Conservation (phyloP, 768 basidiomycete species). For the Termitomyces sp. region DNA sequence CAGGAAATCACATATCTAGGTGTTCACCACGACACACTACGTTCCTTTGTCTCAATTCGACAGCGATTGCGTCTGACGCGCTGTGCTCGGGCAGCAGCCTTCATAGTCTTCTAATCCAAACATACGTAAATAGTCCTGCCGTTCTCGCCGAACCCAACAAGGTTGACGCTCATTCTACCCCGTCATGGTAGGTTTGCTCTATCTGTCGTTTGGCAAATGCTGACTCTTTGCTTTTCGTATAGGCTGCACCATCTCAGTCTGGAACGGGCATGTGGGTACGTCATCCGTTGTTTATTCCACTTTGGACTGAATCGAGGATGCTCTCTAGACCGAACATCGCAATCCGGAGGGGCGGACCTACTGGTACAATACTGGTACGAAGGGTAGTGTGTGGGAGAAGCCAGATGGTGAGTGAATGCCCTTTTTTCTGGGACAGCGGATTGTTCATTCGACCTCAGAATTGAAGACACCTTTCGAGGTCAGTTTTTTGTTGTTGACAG, state of each 20-base stretch:
- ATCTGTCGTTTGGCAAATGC: not conserved
- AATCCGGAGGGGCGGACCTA: constrained; percentile 98
- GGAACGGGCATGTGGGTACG: constrained; percentile 37
- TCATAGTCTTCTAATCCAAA: constrained; percentile 7
- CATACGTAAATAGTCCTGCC: constrained; percentile 9
- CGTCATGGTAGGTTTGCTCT: constrained; percentile 10
- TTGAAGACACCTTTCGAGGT: constrained; percentile 94
- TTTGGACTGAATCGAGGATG: not conserved
- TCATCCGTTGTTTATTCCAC: constrained; percentile 3
- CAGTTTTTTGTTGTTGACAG: constrained; percentile 18
- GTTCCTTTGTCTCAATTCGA: not conserved
- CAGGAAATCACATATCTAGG: not conserved
- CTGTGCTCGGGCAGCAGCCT: not conserved
- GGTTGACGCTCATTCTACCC: not conserved
- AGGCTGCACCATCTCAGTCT: constrained; percentile 14
- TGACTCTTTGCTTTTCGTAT: not conserved
- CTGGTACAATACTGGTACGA: constrained; percentile 89
- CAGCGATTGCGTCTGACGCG: not conserved
- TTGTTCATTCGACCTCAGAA: constrained; percentile 40
- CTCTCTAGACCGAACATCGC: constrained; percentile 80
- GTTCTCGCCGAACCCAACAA: not conserved
- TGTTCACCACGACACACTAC: not conserved
- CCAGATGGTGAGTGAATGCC: constrained; percentile 70
- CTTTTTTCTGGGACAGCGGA: not conserved
- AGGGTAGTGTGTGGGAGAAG: constrained; percentile 97